A percentile compares a stretch with the other conserved stretches of the same genome.
phyloP scores from a whole-genome alignment of 73 alveolate species.

The Tetrahymena thermophila region DNA sequence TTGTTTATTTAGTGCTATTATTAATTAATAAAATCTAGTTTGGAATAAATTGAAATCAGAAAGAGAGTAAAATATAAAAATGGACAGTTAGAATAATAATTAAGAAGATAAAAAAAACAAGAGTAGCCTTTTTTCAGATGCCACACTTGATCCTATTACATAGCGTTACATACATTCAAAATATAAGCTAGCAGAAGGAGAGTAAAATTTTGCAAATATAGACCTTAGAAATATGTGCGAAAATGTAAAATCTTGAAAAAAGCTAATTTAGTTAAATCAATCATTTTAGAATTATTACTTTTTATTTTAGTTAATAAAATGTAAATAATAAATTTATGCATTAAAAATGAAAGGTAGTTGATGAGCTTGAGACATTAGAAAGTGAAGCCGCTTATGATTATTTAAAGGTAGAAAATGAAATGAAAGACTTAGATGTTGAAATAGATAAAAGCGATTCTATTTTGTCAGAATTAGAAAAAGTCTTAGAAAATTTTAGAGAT shows the following conservation, averaged over 20 bases:
- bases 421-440: constrained; percentile 39
- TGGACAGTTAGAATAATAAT: not conserved
- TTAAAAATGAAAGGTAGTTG: not conserved
- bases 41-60: not conserved
- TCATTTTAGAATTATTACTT: not conserved
- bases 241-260: constrained; percentile 15
- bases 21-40: not conserved
- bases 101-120: not conserved
- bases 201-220: not conserved
- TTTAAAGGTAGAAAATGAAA: constrained; percentile 39
- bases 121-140: not conserved
- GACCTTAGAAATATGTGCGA: constrained; percentile 45
- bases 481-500: constrained; percentile 30
- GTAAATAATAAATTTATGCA: not conserved
- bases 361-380: not conserved
- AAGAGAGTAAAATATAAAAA: not conserved
- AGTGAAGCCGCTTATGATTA: constrained; percentile 43
- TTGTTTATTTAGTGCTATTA: not conserved
- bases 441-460: constrained; percentile 35
- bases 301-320: not conserved
- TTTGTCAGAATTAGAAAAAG: constrained; percentile 30
- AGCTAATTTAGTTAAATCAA: not conserved
- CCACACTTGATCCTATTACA: not conserved
- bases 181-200: not conserved
- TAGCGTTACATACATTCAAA: not conserved